A percentile compares a stretch with the other conserved stretches of the same genome.
Conservation (phyloP, 257 asterid species). For the Apocynum venetum region DNA sequence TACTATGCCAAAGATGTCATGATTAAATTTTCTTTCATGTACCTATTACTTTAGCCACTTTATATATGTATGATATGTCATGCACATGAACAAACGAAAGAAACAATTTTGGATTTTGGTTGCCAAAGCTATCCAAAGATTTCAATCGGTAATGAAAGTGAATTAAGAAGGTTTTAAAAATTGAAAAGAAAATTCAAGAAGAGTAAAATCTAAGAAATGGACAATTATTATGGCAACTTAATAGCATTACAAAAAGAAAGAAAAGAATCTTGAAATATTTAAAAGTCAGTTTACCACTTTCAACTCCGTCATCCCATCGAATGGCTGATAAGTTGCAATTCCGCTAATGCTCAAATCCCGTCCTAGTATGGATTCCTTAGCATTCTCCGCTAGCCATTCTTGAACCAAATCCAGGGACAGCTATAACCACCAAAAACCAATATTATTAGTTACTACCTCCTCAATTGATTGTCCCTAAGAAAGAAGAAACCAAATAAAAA, state of each 20-base stretch:
- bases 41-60: not conserved
- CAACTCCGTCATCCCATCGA: constrained; percentile 55
- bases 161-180: not conserved
- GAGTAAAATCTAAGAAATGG: not conserved
- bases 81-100: not conserved
- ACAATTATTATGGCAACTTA: not conserved
- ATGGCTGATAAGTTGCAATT: constrained; percentile 51
- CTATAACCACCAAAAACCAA: constrained; percentile 25
- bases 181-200: not conserved
- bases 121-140: not conserved
- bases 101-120: not conserved
- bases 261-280: not conserved
- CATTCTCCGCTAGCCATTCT: constrained; percentile 49
- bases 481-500: not conserved
- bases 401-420: constrained; percentile 50
- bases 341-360: constrained; percentile 33
- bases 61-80: not conserved
- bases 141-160: not conserved
- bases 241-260: not conserved
- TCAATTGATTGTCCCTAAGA: not conserved
- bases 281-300: constrained; percentile 39
- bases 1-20: not conserved
- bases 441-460: not conserved
- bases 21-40: not conserved
- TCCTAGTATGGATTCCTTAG: constrained; percentile 30